Percentiles rank a stretch among this genome's conserved stretches.
phyloP scores from a whole-genome alignment of 257 asterid species.

The Fraxinus americana region DNA sequence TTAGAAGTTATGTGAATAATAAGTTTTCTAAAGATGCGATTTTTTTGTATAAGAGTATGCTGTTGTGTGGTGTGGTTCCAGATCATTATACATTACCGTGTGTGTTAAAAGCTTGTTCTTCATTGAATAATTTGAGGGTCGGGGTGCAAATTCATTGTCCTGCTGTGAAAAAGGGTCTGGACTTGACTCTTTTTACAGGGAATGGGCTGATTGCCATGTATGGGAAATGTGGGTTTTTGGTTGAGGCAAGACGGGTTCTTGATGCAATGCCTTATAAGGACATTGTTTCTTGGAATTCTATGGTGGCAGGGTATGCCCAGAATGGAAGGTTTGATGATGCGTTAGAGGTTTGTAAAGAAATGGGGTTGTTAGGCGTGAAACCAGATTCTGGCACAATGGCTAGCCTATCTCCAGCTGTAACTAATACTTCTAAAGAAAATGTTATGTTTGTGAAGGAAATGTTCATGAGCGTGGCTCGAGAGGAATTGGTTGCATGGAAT shows the following conservation, averaged over 20 bases:
- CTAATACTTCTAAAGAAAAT: constrained; percentile 61
- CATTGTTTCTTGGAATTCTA: constrained; percentile 85
- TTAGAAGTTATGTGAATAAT: constrained; percentile 80
- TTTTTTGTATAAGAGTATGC: constrained; percentile 53
- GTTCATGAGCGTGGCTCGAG: constrained; percentile 52
- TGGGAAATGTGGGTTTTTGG: constrained; percentile 76
- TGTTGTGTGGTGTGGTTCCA: constrained; percentile 42
- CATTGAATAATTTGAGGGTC: constrained; percentile 40
- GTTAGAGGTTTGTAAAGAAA: constrained; percentile 68
- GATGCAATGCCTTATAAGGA: constrained; percentile 64
- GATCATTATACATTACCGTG: constrained; percentile 88
- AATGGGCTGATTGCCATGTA: constrained; percentile 84
- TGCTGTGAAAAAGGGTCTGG: constrained; percentile 65
- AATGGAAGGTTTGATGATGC: constrained; percentile 74
- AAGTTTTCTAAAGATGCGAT: constrained; percentile 54
- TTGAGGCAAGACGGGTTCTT: constrained; percentile 59
- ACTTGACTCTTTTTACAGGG: constrained; percentile 60
- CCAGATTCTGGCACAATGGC: constrained; percentile 93
- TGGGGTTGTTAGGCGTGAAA: constrained; percentile 49
- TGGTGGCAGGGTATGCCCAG: constrained; percentile 73
- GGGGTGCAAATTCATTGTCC: constrained; percentile 72
- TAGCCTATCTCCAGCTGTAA: constrained; percentile 81
- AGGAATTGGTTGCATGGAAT: constrained; percentile 77
- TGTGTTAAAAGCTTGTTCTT: constrained; percentile 79
- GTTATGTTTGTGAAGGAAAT: constrained; percentile 60